Evolutionary conservation across 2,329 filamentous ascomycete species (phyloP), one percentile per base, ranked within the genome.

Genomic region (Gaeumannomyces sp.): DNA sequence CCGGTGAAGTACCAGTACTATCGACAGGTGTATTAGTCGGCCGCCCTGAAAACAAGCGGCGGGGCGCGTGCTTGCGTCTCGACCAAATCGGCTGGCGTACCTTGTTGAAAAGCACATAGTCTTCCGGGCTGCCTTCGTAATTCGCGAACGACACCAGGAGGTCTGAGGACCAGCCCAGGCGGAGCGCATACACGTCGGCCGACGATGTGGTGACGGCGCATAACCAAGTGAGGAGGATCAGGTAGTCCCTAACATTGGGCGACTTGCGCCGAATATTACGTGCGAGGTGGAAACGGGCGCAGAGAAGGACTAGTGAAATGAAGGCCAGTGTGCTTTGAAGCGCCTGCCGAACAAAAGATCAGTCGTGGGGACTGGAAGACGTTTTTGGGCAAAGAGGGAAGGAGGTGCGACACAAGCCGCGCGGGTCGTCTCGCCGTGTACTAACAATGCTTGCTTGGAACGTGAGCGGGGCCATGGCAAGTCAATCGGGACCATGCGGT

Each of bases 251-350:
- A n/a, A 25, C 22, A 2, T 60, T 16, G 59, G 35, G 59, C 31
- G 14, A 38, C 35, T 38, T 60, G 25, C 29, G 59, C 11, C 38
- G 59, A 16, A 60, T 60, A n/a, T 14, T 35, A 14, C 38, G 19
- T 35, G 16, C 38, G 22, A 60, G 59, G 35, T 60, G 35, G 16
- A 60, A 60, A 25, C 59, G 29, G 31, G 59, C 59, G 35, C 59
- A 14, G 16, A 60, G n/a, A 4, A 60, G 59, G 22, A 38, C 59
- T 1, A 60, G 31, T 2, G 35, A 31, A 11, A 60, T 13, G 16
- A 38, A 60, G 8, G 59, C 59, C n/a, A 60, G 59, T 31, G 16
- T 31, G 29, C n/a, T 35, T 31, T 60, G 59, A 14, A 60, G 29
- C 22, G 31, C 13, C 59, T 60, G 38, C 19, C 16, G 38, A 19